Evolutionary conservation across 108 stramenopile genomes (phyloP).

Genomic region (Asterionellopsis glacialis): DNA sequence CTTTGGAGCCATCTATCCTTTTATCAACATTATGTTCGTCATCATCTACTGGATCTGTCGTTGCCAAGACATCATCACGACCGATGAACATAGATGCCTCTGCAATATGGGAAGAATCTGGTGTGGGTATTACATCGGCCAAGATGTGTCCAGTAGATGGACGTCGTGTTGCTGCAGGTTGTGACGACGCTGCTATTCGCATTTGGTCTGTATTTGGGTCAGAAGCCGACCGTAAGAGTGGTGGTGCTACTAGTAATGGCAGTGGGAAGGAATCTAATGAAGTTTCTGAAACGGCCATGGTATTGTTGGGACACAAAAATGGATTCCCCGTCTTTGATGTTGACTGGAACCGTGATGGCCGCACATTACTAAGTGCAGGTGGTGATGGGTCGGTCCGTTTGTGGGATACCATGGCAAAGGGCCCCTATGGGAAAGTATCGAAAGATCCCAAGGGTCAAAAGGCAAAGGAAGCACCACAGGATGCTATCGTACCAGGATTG

Average conservation of each 20-base stretch:
- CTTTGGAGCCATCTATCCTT: slow-evolving; percentile 64
- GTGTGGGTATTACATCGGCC: slow-evolving; percentile 73
- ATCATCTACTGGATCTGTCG: slow-evolving; percentile 9
- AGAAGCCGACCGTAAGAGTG: slow-evolving; percentile 20
- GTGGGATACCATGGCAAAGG: slow-evolving; percentile 85
- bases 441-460: slow-evolving; percentile 1
- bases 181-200: slow-evolving; percentile 80
- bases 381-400: slow-evolving; percentile 82
- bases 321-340: slow-evolving; percentile 88
- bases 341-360: slow-evolving; percentile 81
- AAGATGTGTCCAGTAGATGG: slow-evolving; percentile 79
- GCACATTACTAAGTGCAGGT: slow-evolving; percentile 76
- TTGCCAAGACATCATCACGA: neutral
- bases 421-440: slow-evolving; percentile 50
- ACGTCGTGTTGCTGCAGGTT: slow-evolving; percentile 72
- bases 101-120: slow-evolving; percentile 68
- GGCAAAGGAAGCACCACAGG: neutral
- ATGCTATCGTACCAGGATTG: slow-evolving; percentile 45
- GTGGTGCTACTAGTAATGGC: slow-evolving; percentile 12
- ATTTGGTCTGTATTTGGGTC: slow-evolving; percentile 32
- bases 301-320: slow-evolving; percentile 87
- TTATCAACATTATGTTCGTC: slow-evolving; percentile 56
- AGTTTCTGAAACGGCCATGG: slow-evolving; percentile 22
- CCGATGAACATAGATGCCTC: slow-evolving; percentile 11
- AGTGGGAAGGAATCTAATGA: slow-evolving; percentile 8